Evolutionary conservation across 2,329 filamentous ascomycete species (phyloP).

Genomic region (Ceratocystis colombiana): DNA sequence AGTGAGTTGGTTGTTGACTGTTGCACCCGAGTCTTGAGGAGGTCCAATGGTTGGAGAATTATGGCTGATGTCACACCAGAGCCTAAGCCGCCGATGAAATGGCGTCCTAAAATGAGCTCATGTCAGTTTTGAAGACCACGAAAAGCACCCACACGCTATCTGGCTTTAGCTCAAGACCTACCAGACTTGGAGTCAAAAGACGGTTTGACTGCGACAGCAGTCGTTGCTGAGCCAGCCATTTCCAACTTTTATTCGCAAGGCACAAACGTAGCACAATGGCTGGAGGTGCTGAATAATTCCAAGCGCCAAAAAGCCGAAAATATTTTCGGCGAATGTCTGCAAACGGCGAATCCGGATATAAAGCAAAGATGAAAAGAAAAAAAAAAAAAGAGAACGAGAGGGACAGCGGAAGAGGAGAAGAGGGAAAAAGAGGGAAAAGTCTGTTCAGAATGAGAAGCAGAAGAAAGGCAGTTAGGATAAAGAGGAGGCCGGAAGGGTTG

Average conservation of each 20-base stretch:
- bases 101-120: slow-evolving; percentile 49
- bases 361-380: neutral
- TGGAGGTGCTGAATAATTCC: neutral
- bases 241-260: neutral
- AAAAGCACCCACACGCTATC: neutral
- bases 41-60: slow-evolving; percentile 85
- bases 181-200: slow-evolving; percentile 24
- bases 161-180: neutral
- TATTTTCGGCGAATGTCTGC: neutral
- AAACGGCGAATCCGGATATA: neutral
- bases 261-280: neutral
- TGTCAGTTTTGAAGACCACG: neutral
- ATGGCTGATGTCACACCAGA: slow-evolving; percentile 83
- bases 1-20: slow-evolving; percentile 68
- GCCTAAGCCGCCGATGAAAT: slow-evolving; percentile 78
- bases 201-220: slow-evolving; percentile 12
- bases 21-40: slow-evolving; percentile 92
- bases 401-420: neutral
- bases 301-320: neutral
- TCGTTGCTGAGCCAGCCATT: slow-evolving; percentile 14
- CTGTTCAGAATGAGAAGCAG: neutral
- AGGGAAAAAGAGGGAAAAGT: slow-evolving; percentile 6
- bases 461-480: neutral
- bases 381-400: neutral
- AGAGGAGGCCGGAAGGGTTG: slow-evolving; percentile 11